Evolutionary conservation across 1,284 basidiomycete species (phyloP).

Genomic region (Tremellales sp.): DNA sequence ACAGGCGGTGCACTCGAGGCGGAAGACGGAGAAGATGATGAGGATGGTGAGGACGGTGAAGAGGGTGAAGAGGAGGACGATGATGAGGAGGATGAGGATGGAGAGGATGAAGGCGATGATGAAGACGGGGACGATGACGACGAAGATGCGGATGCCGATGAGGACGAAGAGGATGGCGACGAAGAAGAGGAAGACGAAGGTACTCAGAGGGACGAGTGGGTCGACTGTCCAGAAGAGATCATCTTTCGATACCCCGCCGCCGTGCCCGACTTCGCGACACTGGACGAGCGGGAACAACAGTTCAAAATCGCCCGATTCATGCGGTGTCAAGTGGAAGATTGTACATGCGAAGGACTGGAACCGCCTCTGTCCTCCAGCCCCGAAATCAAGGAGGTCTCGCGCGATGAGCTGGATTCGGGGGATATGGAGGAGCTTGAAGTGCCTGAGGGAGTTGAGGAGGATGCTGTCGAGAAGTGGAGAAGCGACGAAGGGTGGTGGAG

Average conservation of each 20-base stretch:
- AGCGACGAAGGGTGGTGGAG: constrained; percentile 57
- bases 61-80: constrained; percentile 4
- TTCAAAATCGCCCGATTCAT: constrained; percentile 47
- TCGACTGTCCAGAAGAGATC: constrained; percentile 6
- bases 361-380: constrained; percentile 51
- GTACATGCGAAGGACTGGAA: constrained; percentile 59
- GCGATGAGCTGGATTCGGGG: constrained; percentile 10
- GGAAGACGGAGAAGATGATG: not conserved
- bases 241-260: constrained; percentile 33
- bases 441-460: constrained; percentile 14
- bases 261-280: constrained; percentile 25
- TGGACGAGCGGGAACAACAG: constrained; percentile 30
- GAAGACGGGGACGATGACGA: constrained; percentile 2
- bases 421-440: constrained; percentile 19
- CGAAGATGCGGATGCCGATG: not conserved
- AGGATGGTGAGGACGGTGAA: not conserved
- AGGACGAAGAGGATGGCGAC: not conserved
- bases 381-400: constrained; percentile 1
- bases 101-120: constrained; percentile 6
- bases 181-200: constrained; percentile 1
- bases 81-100: constrained; percentile 4
- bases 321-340: constrained; percentile 45
- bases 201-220: not conserved
- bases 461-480: constrained; percentile 18
- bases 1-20: no score